phyloP scores from a whole-genome alignment of 2,329 filamentous ascomycete genomes.

The Emmonsiellopsis sp. region DNA sequence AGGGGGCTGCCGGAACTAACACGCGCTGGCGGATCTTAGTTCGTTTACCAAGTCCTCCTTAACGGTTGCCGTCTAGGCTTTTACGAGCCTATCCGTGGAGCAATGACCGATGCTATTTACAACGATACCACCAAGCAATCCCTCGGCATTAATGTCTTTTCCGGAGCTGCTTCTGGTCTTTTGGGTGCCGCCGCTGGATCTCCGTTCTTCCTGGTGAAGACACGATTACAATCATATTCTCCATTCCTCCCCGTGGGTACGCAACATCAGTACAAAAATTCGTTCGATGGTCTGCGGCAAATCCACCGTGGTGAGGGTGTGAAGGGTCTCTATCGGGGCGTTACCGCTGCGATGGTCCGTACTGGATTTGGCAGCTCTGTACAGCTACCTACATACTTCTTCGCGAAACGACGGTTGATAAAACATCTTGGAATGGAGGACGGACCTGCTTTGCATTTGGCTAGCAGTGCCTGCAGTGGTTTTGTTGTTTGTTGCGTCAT shows the following conservation, averaged over 20 bases:
- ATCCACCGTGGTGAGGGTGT: slow-evolving; percentile 73
- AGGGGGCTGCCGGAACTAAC: neutral
- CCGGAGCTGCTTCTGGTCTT: slow-evolving; percentile 79
- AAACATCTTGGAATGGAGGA: slow-evolving; percentile 83
- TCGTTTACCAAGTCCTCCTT: slow-evolving; percentile 90
- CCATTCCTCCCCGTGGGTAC: slow-evolving; percentile 89
- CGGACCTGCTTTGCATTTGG: slow-evolving; percentile 76
- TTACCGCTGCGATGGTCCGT: slow-evolving; percentile 86
- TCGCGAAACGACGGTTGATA: slow-evolving; percentile 79
- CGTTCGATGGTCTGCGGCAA: slow-evolving; percentile 68
- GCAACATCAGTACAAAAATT: slow-evolving; percentile 87
- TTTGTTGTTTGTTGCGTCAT: slow-evolving; percentile 97
- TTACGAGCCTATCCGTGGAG: slow-evolving; percentile 84
- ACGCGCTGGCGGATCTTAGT: slow-evolving; percentile 37
- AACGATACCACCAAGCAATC: slow-evolving; percentile 67
- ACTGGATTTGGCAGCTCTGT: slow-evolving; percentile 95
- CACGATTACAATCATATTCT: slow-evolving; percentile 85
- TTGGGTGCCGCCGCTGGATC: slow-evolving; percentile 87
- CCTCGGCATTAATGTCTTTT: slow-evolving; percentile 85
- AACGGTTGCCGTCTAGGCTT: slow-evolving; percentile 96
- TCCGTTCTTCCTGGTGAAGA: slow-evolving; percentile 97
- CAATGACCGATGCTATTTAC: slow-evolving; percentile 60
- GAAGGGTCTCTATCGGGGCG: slow-evolving; percentile 76
- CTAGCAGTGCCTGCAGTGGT: slow-evolving; percentile 79
- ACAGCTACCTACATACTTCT: slow-evolving; percentile 95